Conservation (phyloP, 2,329 filamentous ascomycete genomes). For the Talaromyces sp. region DNA sequence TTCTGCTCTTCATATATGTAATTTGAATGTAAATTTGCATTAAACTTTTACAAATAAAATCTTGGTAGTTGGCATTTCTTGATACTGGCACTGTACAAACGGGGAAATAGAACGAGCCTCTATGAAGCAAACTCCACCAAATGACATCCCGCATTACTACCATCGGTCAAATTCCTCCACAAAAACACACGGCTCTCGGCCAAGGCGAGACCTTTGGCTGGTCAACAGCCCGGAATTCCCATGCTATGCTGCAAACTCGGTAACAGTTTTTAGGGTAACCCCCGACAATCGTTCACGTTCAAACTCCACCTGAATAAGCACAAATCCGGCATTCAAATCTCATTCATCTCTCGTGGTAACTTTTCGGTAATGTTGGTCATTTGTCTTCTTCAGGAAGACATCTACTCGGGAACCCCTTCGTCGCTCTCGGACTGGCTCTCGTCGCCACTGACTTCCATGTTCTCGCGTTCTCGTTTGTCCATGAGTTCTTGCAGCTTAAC, state of each 20-base stretch:
- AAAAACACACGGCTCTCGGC: neutral
- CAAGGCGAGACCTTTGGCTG: neutral
- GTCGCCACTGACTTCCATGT: slow-evolving; percentile 95
- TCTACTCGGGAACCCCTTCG: slow-evolving; percentile 63
- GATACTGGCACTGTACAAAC: neutral
- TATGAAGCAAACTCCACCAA: neutral
- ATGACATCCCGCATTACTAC: neutral
- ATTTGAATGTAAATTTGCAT: neutral
- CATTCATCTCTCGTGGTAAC: neutral
- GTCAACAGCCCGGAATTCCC: neutral
- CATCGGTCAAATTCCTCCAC: neutral
- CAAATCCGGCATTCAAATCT: neutral
- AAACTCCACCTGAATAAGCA: neutral
- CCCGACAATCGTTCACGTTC: neutral
- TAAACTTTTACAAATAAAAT: neutral
- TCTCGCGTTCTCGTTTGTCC: slow-evolving; percentile 98
- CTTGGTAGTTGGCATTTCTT: neutral
- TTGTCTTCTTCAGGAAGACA: neutral
- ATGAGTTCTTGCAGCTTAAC: slow-evolving; percentile 95
- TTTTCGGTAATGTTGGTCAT: neutral
- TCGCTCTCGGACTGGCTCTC: slow-evolving; percentile 95
- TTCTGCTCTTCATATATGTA: no score
- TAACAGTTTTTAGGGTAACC: neutral
- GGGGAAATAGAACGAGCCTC: neutral
- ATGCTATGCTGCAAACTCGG: slow-evolving; percentile 2